Conservation (phyloP, 2,329 filamentous ascomycete genomes). For the Trichoderma oligosporum region DNA sequence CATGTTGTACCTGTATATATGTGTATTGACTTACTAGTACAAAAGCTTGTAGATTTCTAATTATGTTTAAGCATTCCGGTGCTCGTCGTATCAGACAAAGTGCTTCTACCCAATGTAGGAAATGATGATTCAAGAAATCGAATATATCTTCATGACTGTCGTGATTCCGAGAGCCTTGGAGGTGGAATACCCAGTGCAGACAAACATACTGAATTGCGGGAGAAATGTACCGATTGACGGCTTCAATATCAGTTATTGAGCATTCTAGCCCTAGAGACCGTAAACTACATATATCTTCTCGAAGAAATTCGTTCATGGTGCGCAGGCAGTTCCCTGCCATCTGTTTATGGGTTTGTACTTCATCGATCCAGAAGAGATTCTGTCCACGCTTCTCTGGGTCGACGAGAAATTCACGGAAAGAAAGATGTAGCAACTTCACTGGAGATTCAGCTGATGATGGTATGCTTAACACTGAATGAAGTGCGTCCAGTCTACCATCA, state of each 20-base stretch:
- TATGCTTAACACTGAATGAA: conserved; percentile 36
- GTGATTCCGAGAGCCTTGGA: conserved; percentile 22
- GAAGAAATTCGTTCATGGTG: background rate
- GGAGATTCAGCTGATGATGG: conserved; percentile 25
- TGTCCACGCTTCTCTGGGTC: background rate
- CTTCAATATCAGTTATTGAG: background rate
- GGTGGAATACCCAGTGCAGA: conserved; percentile 26
- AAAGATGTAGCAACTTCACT: conserved; percentile 24
- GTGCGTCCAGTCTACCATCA: conserved; percentile 23
- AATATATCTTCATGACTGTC: conserved; percentile 30
- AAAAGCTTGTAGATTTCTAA: background rate
- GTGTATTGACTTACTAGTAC: background rate
- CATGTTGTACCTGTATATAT: too few species aligned
- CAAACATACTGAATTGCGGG: background rate
- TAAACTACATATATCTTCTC: conserved; percentile 4
- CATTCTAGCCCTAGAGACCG: background rate
- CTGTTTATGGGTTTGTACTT: background rate
- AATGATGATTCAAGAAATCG: conserved; percentile 35
- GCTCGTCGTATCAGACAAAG: conserved; percentile 33
- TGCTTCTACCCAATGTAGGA: conserved; percentile 42
- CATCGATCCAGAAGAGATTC: conserved; percentile 6
- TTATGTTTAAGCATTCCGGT: conserved; percentile 11
- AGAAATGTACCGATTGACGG: background rate
- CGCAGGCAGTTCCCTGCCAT: conserved; percentile 2
- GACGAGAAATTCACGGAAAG: conserved; percentile 7